These are phyloP conservation scores for Miamiensis avidus DNA, from an alignment of 169 alveolate species.

Conservation along the genomic window DNA sequence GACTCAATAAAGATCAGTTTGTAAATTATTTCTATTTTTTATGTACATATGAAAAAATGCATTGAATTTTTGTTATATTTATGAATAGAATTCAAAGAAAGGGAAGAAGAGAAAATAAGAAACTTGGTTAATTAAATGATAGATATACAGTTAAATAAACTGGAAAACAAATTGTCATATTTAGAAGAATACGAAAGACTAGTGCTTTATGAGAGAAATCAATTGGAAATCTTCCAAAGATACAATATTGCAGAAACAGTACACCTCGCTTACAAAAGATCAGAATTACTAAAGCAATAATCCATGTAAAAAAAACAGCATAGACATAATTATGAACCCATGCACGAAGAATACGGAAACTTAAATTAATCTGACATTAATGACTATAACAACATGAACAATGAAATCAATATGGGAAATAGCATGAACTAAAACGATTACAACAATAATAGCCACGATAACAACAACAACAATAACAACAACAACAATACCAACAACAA, in stretches of 20 bases:
- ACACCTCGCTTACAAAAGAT: conserved; percentile 11
- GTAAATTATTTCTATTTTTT: background rate
- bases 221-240: conserved; percentile 28
- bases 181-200: conserved; percentile 48
- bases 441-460: background rate
- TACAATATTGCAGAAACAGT: conserved; percentile 26
- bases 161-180: conserved; percentile 38
- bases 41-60: background rate
- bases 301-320: too few relatives aligned
- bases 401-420: too few relatives aligned
- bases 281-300: conserved; percentile 2
- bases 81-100: conserved; percentile 41
- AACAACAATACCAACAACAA: too few relatives aligned
- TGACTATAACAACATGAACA: background rate
- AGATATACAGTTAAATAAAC: conserved; percentile 40
- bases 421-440: background rate
- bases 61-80: too few relatives aligned
- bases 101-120: conserved; percentile 48
- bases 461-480: background rate
- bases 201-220: conserved; percentile 33
- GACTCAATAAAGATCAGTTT: conserved; percentile 40
- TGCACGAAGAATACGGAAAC: background rate
- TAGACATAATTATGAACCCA: too few relatives aligned
- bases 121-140: conserved; percentile 19
- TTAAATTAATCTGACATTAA: background rate